Evolutionary conservation across 2,329 filamentous ascomycete genomes (phyloP).

Genomic region (Fonsecaea monophora): DNA sequence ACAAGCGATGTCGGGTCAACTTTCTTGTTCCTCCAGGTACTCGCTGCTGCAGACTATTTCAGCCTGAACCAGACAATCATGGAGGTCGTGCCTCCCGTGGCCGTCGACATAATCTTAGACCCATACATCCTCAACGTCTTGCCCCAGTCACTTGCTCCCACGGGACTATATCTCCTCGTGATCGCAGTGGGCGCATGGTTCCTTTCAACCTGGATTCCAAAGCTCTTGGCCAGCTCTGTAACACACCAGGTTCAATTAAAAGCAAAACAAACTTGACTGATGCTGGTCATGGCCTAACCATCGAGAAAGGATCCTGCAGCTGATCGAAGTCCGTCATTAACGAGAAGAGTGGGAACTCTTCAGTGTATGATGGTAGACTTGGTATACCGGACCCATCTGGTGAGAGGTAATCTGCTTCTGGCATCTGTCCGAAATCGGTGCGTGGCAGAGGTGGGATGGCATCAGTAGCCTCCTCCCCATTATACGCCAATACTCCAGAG

Average conservation of each 20-base stretch:
- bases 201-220: constrained; percentile 55
- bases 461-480: constrained; percentile 30
- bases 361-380: constrained; percentile 38
- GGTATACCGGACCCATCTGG: constrained; percentile 36
- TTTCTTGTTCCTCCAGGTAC: constrained; percentile 74
- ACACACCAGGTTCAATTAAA: neutral
- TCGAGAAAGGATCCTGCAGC: constrained; percentile 33
- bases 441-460: constrained; percentile 25
- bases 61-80: constrained; percentile 77
- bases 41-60: constrained; percentile 84
- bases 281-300: constrained; percentile 26
- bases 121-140: constrained; percentile 81
- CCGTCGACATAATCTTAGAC: constrained; percentile 83
- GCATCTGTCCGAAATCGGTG: constrained; percentile 29
- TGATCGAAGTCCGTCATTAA: constrained; percentile 41
- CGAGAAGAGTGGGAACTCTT: constrained; percentile 41
- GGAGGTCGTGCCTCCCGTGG: constrained; percentile 73
- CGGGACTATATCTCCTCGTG: constrained; percentile 69
- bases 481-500: constrained; percentile 37
- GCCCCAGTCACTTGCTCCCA: constrained; percentile 77
- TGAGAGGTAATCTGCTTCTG: constrained; percentile 30
- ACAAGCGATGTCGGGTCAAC: constrained; percentile 42
- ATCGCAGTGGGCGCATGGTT: constrained; percentile 64
- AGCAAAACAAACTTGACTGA: constrained; percentile 26
- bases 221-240: constrained; percentile 6